Evolutionary conservation across 345 rosid species (phyloP).

Genomic region (Punica granatum): DNA sequence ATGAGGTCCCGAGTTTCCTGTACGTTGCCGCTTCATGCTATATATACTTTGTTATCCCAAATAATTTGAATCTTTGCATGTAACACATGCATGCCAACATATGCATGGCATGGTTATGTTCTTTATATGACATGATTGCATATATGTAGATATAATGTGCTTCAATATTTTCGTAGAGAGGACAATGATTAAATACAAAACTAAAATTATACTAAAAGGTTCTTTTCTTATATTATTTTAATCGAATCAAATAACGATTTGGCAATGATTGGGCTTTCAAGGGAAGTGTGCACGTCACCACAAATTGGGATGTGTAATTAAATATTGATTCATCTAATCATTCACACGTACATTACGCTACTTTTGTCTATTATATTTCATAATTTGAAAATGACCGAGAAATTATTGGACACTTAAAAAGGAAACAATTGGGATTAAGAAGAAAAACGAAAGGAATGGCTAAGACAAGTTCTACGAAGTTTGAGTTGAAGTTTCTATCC

Average conservation of each 20-base stretch:
- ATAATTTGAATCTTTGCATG: no score
- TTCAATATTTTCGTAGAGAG: not conserved
- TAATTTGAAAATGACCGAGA: conserved; percentile 11
- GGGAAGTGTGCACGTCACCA: not conserved
- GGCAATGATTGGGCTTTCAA: not conserved
- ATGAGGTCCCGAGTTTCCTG: no score
- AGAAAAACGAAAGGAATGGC: conserved; percentile 23
- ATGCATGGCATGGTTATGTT: no score
- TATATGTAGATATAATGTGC: not conserved
- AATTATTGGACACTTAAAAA: conserved; percentile 16
- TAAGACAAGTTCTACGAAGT: conserved; percentile 17
- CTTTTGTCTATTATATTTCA: not conserved
- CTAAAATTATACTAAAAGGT: not conserved
- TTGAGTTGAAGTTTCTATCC: conserved; percentile 18
- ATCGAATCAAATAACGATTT: not conserved
- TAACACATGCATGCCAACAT: no score
- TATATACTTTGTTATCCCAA: no score
- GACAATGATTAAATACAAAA: not conserved
- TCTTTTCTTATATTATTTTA: not conserved
- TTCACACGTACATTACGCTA: not conserved
- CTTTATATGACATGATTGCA: no score
- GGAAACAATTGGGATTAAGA: not conserved
- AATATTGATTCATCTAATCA: not conserved
- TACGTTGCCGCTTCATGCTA: no score
- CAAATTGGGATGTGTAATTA: not conserved